Evolutionary conservation across 177 flowering plant genomes (phyloP).

Genomic region (Telopea speciosissima): DNA sequence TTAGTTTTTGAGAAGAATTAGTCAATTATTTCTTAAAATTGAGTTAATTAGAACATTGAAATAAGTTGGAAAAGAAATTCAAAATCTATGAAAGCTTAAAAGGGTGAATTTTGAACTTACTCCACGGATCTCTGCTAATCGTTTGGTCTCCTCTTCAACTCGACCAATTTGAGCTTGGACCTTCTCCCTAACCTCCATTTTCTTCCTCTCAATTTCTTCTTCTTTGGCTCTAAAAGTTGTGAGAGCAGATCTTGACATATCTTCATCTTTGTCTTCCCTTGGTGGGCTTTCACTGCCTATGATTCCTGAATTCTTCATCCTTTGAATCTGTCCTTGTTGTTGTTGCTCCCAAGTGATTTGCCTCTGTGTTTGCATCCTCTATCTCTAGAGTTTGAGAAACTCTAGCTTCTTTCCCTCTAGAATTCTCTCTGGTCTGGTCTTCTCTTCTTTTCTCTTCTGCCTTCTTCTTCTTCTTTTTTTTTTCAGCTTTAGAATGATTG

Average conservation of each 20-base stretch:
- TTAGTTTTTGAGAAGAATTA: not conserved
- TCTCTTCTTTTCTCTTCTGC: not conserved
- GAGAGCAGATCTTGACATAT: conserved; percentile 58
- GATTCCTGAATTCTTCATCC: conserved; percentile 32
- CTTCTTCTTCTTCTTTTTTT: not conserved
- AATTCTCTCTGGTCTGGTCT: conserved; percentile 5
- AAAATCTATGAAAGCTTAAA: too few relatives aligned
- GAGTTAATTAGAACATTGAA: too few relatives aligned
- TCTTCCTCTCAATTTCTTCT: conserved; percentile 80
- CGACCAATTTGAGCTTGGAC: conserved; percentile 67
- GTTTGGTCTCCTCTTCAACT: conserved; percentile 63
- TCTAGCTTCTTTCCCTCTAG: not conserved
- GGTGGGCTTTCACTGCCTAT: conserved; percentile 31
- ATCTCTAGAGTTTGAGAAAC: not conserved
- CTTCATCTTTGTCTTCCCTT: conserved; percentile 60
- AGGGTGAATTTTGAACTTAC: conserved; percentile 28
- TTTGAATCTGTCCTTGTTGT: conserved; percentile 25
- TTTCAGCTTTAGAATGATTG: conserved; percentile 16
- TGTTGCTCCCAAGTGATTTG: conserved; percentile 36
- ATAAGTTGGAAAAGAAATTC: too few relatives aligned
- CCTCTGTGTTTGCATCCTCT: conserved; percentile 9
- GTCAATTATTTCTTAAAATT: not conserved
- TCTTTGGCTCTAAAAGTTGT: conserved; percentile 60
- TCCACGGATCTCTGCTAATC: conserved; percentile 63
- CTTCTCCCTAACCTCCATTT: conserved; percentile 57